Conservation (phyloP, 805 yeast genomes). For the Novakomyces olei region DNA sequence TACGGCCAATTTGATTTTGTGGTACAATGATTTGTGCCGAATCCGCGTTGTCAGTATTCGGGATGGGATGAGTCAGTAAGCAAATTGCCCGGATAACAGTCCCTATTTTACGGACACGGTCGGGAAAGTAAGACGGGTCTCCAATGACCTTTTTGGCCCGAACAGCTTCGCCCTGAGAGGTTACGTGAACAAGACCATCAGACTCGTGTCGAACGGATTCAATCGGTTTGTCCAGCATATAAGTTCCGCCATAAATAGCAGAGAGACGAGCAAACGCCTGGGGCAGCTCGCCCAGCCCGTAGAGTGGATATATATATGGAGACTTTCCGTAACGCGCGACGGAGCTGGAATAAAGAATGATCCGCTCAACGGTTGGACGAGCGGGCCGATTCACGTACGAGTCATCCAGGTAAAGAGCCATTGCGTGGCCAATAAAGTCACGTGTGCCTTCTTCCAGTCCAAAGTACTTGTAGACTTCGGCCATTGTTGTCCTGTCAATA, state of each 20-base stretch:
- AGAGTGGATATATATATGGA: slow-evolving; percentile 86
- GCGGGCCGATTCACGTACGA: slow-evolving; percentile 76
- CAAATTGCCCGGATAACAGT: slow-evolving; percentile 71
- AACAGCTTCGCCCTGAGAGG: slow-evolving; percentile 71
- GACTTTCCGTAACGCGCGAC: slow-evolving; percentile 91
- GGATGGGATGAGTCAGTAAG: slow-evolving; percentile 70
- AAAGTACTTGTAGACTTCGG: slow-evolving; percentile 67
- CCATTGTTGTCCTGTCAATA: slow-evolving; percentile 74
- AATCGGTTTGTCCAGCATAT: slow-evolving; percentile 90
- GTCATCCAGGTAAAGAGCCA: slow-evolving; percentile 92
- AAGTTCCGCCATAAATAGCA: slow-evolving; percentile 96
- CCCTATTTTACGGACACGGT: slow-evolving; percentile 49
- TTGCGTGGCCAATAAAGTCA: slow-evolving; percentile 94
- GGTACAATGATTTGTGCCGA: slow-evolving; percentile 90
- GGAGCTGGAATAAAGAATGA: slow-evolving; percentile 64
- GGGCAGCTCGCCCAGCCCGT: slow-evolving; percentile 95
- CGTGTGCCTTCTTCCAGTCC: slow-evolving; percentile 84
- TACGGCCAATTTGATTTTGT: slow-evolving; percentile 81
- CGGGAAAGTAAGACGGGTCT: slow-evolving; percentile 94
- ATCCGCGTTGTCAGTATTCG: slow-evolving; percentile 60
- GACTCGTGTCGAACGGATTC: slow-evolving; percentile 65
- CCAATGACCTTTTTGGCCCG: slow-evolving; percentile 86
- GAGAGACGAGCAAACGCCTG: slow-evolving; percentile 92
- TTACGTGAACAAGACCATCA: slow-evolving; percentile 59
- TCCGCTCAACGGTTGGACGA: slow-evolving; percentile 72